Evolutionary conservation across 345 rosid species (phyloP), one percentile per base, ranked within the genome.

Genomic region (thale cress (Arabidopsis thaliana)): DNA sequence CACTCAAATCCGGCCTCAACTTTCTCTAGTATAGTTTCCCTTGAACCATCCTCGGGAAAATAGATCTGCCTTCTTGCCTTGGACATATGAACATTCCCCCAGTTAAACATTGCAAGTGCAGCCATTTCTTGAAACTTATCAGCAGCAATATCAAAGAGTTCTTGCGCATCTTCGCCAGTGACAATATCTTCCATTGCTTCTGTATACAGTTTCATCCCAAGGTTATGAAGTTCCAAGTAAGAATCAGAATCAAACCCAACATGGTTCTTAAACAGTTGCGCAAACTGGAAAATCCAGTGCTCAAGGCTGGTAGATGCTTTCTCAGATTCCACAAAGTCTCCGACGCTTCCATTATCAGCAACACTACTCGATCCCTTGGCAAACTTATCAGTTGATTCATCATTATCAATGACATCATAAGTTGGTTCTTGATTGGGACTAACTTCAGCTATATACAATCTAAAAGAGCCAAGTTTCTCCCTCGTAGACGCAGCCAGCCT

Each of bases 61-160:
- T 81, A 79, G 11, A 89, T 81, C 40, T 82, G 84, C 69, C 87
- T 90, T 77, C 97, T 91, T 6, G 97, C 97, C 72, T 66, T 87
- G 9, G 97, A 92, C 89, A 90, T 77, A 73, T 95, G 97, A 82
- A 95, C 88, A 60, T 90, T 95, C 58, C 97, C 99, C 99, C 97
- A 95, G 45, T 92, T 95, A 70, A 95, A 90, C 80, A 90, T 62
- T 8, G 97, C 99, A 57, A 95, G 83, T 53, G 99, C 97, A 12
- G 89, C 86, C 98, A 95, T 95, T 83, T 90, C 99, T 79, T 95
- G 99, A 79, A 95, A 95, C 84, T 89, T 87, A 70, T 87, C 91
- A 11, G 91, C 85, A 25, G 96, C 90, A 42, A 90, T 87, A 61
- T 88, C 88, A 67, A 92, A 87, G 48, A 95, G 87, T 45, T 89